Evolutionary conservation across 2,329 filamentous ascomycete genomes (phyloP), one percentile per base, ranked within the genome.

Genomic region (Drechslerella coelobrocha): DNA sequence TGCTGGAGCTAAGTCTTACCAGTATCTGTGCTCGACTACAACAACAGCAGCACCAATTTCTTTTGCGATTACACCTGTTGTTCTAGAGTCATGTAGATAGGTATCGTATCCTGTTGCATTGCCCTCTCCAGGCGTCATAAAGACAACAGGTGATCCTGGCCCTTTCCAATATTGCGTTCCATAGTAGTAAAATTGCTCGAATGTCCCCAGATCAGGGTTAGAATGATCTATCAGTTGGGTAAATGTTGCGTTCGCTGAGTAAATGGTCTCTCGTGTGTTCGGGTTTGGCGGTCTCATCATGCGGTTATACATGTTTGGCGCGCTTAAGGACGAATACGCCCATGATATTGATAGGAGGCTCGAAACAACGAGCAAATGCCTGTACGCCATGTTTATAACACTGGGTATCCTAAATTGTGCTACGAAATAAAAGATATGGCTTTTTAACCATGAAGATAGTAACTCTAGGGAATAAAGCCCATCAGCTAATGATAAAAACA

Each of bases 171-270:
- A 82, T 37, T 82, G 79, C 0, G 80, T 78, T 73, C 81, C 83
- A 75, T 80, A 86, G 79, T 81, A 85, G 75, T 81, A 86, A 43
- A 81, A 79, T 77, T 85, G 83, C 26, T 80, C 78, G 73, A 86
- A 86, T 0, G 82, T 85, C 9, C 84, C 84, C 10, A 84, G 77
- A n/a, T 78, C 78, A 0, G 84, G 84, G 73, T 86, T 79, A 2
- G 80, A 77, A 77, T 88, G 86, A 75, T 88, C 85, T 52, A 87
- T 83, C 59, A 84, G 79, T 76, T 87, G 85, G 72, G 83, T 76
- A 68, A 86, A 86, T 4, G 77, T 79, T 26, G 76, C 68, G 59
- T 76, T 77, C 17, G 48, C 48, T n/a, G 48, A 52, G 23, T 31
- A n/a, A 23, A 52, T 34, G 14, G 21, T 19, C 27, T 52, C 26